These are phyloP conservation scores for Lomentospora prolificans DNA, from an alignment of 2,329 filamentous ascomycete genomes.

Conservation along the genomic window DNA sequence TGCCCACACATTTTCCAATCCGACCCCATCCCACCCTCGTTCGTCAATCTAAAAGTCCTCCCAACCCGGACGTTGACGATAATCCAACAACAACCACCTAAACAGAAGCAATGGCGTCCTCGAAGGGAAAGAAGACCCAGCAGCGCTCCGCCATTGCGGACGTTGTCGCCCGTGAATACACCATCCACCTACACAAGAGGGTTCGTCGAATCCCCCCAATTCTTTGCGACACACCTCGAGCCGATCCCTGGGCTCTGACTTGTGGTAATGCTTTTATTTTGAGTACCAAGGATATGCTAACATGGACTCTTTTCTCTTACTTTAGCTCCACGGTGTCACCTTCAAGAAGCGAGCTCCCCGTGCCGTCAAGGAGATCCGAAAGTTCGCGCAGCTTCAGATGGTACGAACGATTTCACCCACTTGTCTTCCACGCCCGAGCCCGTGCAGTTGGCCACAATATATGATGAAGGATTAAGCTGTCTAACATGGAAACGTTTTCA, in stretches of 20 bases:
- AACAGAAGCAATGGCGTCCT: slow-evolving; percentile 29
- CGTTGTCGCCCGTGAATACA: slow-evolving; percentile 99
- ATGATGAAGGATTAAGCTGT: background rate
- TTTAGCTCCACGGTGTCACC: slow-evolving; percentile 82
- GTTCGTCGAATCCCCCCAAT: slow-evolving; percentile 20
- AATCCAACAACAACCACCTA: slow-evolving; percentile 10
- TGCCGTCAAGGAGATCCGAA: slow-evolving; percentile 99
- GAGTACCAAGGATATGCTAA: no score
- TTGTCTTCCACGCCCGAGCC: background rate
- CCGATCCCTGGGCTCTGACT: background rate
- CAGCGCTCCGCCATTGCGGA: slow-evolving; percentile 93
- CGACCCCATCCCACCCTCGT: slow-evolving; percentile 9
- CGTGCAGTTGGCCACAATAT: background rate
- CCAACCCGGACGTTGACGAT: slow-evolving; percentile 1
- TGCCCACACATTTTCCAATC: slow-evolving; percentile 10
- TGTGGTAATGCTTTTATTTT: no score
- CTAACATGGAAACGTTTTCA: slow-evolving; percentile 7
- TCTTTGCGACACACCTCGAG: background rate
- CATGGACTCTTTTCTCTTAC: slow-evolving; percentile 18
- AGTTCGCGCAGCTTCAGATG: slow-evolving; percentile 89
- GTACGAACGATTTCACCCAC: slow-evolving; percentile 48
- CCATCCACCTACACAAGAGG: slow-evolving; percentile 99
- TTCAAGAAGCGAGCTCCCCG: slow-evolving; percentile 99
- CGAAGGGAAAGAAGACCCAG: slow-evolving; percentile 44
- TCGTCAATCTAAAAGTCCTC: slow-evolving; percentile 6